phyloP scores from a whole-genome alignment of 2,329 filamentous ascomycete genomes.

The Penicillium italicum region DNA sequence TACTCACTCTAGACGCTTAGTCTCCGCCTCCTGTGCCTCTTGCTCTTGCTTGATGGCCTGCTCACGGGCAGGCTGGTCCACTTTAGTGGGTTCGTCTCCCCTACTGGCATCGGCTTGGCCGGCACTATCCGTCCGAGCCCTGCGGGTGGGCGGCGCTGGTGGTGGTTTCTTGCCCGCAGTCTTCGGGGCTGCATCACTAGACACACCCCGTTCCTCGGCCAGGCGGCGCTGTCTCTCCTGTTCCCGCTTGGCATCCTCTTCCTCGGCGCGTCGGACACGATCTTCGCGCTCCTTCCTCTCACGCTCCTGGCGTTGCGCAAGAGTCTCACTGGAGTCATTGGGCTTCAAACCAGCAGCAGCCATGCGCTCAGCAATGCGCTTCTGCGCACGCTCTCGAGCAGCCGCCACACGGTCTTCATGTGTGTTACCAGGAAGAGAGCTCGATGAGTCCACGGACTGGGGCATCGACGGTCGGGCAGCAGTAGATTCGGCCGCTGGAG shows the following conservation, averaged over 20 bases:
- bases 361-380: constrained; percentile 92
- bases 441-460: constrained; percentile 53
- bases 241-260: constrained; percentile 86
- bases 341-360: constrained; percentile 89
- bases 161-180: constrained; percentile 66
- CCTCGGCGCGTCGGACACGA: constrained; percentile 83
- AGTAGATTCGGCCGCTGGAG: constrained; percentile 45
- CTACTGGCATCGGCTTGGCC: constrained; percentile 57
- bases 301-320: constrained; percentile 80
- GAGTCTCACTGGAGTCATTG: constrained; percentile 71
- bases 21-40: constrained; percentile 69
- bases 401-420: constrained; percentile 92
- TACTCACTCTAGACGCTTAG: constrained; percentile 77
- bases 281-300: constrained; percentile 85
- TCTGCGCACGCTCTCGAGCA: constrained; percentile 94
- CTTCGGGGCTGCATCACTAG: constrained; percentile 56
- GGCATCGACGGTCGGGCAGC: constrained; percentile 44
- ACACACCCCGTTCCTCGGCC: constrained; percentile 65
- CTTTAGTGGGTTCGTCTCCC: constrained; percentile 59
- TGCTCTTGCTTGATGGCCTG: constrained; percentile 61
- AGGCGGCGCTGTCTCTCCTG: constrained; percentile 79
- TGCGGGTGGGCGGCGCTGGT: constrained; percentile 67
- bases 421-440: constrained; percentile 81
- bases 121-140: constrained; percentile 56
- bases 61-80: constrained; percentile 57